Base-by-base conservation (phyloP, 305 asterid genomes). In the Salvia sclarea region DNA sequence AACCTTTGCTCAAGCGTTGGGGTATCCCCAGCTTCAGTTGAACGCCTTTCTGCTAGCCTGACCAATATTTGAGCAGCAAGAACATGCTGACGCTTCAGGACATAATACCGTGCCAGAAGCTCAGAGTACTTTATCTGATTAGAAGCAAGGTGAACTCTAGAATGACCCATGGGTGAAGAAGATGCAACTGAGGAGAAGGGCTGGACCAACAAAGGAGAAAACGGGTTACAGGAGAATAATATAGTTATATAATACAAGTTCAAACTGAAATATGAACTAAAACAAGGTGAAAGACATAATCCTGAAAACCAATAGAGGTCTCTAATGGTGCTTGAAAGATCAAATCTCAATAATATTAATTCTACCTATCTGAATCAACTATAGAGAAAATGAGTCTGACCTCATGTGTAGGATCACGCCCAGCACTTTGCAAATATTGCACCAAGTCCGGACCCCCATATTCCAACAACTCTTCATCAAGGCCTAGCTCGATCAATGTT, bases 401-500 rank as follows among this genome's bases (percentile, higher is more conserved):
- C 97, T 87, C 96, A 48, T 82, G 82, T 25, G 64, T 18, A 38
- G 89, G 78, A 58, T 94, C 96, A 56, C 92, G 92, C 28, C 92
- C 95, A 71, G 92, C 89, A 80, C 81, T 89, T 83, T 88, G 97
- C 83, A 94, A 81, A 85, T 87, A 94, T 64, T 83, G 96, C 64
- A 94, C 96, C 92, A 94, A 79, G 76, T 91, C 99, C n/a, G 97
- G 94, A 31, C 98, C 99, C 25, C 98, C 98, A 55, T 83, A 89
- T 81, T 91, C 99, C 79, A 94, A 72, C 47, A 94, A 78, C 74
- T 94, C 99, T 73, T 87, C 95, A 75, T 94, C 96, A 64, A 94
- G 95, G 68, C 97, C 96, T 62, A 89, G 74, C 61, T 85, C 95
- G 45, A 94, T 89, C 75, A 94, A 75, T 43, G 90, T 88, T 40